Base-by-base conservation (phyloP, 1,284 basidiomycete species). In the Apiotrichum sp. region DNA sequence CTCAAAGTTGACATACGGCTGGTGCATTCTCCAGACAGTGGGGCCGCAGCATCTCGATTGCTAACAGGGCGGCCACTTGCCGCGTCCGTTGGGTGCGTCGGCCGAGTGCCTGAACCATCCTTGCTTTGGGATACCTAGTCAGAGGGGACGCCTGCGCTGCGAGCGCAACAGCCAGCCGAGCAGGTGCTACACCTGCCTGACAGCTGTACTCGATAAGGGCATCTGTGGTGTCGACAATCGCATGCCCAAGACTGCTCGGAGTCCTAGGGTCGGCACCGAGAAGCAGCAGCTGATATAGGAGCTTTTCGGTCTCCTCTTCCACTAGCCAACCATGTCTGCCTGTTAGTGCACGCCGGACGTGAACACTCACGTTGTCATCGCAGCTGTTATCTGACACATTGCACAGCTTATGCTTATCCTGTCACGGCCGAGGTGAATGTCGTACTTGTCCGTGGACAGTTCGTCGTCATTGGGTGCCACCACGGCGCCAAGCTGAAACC, bases 251-350 rank as follows among this genome's bases (percentile, higher is more conserved):
- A 10, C 36, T 35, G 3, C 38, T 4, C 4, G 48, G 46, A 3
- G 51, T 59, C 1, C 44, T 40, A 0, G 52, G 45, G 22, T 59
- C 58, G 14, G 47, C 31, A 1, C 22, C 32, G 2, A 59, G 45
- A 32, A 32, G 22, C 4, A 45, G 33, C 13, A 59, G 41, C 5
- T 32, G 38, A 3, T 7, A 14, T 3, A 55, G 4, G 8, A 39
- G 2, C 22, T 39, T 48, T 9, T 6, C 35, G 3, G 34, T 6
- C 3, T 39, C 47, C 7, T 6, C 47, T 34, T 6, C 36, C 47
- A 38, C 22, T 22, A 22, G 22, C 22, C 22, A 22, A 22, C 22
- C 22, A 22, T 22, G 22, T 22, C 22, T 22, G 22, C 22, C 22
- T 22, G 22, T 22, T 22, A 22, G 22, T 22, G 22, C 22, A 22